Base-by-base conservation (phyloP, 108 stramenopile species). In the Fistulifera solaris region DNA sequence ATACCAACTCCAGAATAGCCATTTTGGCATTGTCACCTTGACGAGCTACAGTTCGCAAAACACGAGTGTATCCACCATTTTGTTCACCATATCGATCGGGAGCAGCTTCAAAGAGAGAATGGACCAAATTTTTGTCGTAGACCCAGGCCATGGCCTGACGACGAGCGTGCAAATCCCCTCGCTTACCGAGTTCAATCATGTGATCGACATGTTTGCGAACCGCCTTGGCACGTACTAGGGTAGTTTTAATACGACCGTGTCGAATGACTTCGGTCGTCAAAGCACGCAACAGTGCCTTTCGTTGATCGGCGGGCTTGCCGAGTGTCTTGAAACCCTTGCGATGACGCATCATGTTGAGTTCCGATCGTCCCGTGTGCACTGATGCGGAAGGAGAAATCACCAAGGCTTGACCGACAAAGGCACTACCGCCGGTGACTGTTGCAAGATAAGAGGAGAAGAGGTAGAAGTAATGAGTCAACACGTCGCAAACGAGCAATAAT, bases 181-280 rank as follows among this genome's bases (percentile, higher is more conserved):
- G 70, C 75, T 96, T 96, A 56, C 89, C 91, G 38, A 96, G 74
- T 54, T 75, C 59, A 69, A 98, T 95, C 94, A 96, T 95, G 62
- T 98, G 85, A 70, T 98, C 96, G 23, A 98, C 95, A 62, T 88
- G 85, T 69, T 95, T 95, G 46, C 94, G 86, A 26, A 92, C 88
- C 51, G 87, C 89, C 61, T 76, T 85, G 62, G 96, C 96, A 25
- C 96, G 86, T 19, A 81, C 77, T 47, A 87, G 65, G 38, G 94
- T 98, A 54, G 96, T 98, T 73, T 87, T 90, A 78, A 98, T 94
- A 55, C 95, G 90, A 22, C 96, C 96, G 81, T 98, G 96, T 45
- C 96, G 84, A 70, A 96, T 95, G 56, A 83, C 74, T 81, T 98
- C 94, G 40, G 96, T 98, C 28, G 96, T 98, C 7, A 96, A 78